A percentile compares a stretch with the other conserved stretches of the same genome.
Conservation (phyloP, 768 basidiomycete species). For the Amanita inopinata region DNA sequence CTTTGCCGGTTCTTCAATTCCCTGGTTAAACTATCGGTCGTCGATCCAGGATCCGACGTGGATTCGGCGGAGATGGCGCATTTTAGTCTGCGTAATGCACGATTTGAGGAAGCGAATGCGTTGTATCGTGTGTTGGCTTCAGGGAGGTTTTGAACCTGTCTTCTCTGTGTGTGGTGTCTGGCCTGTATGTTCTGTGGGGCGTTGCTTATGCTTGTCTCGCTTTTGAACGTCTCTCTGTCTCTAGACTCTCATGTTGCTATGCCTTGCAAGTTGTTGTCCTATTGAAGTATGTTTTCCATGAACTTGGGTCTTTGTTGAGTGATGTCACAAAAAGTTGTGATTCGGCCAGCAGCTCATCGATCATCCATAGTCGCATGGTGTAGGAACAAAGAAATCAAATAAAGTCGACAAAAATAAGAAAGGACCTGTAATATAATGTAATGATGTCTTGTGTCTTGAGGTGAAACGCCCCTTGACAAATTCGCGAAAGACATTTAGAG, state of each 20-base stretch:
- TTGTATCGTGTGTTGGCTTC: conserved; percentile 58
- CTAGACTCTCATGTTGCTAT: neutral
- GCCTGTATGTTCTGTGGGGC: neutral
- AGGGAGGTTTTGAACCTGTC: conserved; percentile 24
- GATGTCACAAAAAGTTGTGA: no score
- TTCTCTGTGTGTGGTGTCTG: neutral
- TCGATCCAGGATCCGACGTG: conserved; percentile 52
- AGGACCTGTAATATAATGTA: no score
- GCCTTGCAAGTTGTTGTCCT: neutral
- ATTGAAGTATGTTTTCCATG: no score
- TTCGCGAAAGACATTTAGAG: no score
- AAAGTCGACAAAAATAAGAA: no score
- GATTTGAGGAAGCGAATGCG: conserved; percentile 68
- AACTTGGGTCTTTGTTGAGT: no score
- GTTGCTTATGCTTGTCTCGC: neutral
- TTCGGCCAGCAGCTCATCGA: no score
- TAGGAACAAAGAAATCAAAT: no score
- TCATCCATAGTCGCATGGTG: no score
- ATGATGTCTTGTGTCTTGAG: no score
- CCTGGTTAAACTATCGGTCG: conserved; percentile 54
- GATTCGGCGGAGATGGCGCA: conserved; percentile 74
- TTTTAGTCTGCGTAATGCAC: conserved; percentile 61
- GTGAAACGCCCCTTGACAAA: no score
- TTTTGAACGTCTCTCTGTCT: neutral
- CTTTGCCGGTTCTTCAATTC: conserved; percentile 71